Evolutionary conservation across 805 yeast species (phyloP).

Genomic region (Metschnikowia noctiluminum): DNA sequence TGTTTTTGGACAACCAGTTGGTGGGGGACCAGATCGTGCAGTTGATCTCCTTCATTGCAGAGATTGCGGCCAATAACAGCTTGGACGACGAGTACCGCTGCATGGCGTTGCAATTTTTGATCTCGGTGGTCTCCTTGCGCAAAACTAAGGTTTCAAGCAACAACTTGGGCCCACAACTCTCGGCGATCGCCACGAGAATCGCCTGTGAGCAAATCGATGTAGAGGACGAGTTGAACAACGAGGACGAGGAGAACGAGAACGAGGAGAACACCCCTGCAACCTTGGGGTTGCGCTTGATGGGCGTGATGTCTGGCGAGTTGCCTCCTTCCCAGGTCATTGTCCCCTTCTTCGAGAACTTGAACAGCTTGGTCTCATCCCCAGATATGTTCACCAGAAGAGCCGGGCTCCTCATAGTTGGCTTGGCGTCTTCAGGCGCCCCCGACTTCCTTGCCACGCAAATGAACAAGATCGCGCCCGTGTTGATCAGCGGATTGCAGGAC

Average conservation of each 20-base stretch:
- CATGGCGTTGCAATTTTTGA: conserved; percentile 80
- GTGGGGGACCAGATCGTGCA: conserved; percentile 71
- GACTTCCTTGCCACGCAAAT: conserved; percentile 80
- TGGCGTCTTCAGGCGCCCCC: conserved; percentile 89
- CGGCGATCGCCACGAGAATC: conserved; percentile 68
- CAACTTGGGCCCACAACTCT: conserved; percentile 79
- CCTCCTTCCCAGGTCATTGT: conserved; percentile 91
- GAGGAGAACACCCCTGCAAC: conserved; percentile 82
- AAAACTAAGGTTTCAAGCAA: conserved; percentile 74
- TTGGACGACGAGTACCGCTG: conserved; percentile 80
- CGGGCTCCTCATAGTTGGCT: conserved; percentile 76
- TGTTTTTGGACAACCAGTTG: conserved; percentile 71
- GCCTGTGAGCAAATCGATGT: conserved; percentile 74
- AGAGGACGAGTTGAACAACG: conserved; percentile 72
- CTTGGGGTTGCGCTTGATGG: conserved; percentile 76
- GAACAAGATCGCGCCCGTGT: conserved; percentile 65
- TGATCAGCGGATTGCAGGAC: conserved; percentile 77
- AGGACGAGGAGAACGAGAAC: conserved; percentile 88
- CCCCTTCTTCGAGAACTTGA: conserved; percentile 68
- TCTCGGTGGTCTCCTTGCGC: conserved; percentile 74
- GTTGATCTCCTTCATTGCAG: conserved; percentile 69
- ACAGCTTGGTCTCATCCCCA: conserved; percentile 45
- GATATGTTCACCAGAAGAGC: conserved; percentile 83
- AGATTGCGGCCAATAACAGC: conserved; percentile 61
- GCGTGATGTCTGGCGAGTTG: conserved; percentile 73